Base-by-base conservation (phyloP, 2,329 filamentous ascomycete species). In the Aspergillus sp. region DNA sequence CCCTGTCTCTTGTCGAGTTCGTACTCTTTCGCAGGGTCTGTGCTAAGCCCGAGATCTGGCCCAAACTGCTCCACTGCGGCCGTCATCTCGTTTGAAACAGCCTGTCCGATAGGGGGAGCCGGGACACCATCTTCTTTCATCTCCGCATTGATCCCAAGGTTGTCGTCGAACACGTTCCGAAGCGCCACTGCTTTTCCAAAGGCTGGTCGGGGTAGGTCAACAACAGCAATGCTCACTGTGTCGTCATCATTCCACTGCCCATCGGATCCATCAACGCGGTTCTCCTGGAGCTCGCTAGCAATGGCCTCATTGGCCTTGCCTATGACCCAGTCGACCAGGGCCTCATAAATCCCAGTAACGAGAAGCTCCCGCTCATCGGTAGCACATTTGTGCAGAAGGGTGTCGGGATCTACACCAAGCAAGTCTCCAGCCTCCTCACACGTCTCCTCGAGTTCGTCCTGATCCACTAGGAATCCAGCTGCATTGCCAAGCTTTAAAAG, bases 61-160 rank as follows among this genome's bases (percentile, higher is more conserved):
- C 87, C 91, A 40, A 87, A 89, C 49, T 90, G 88, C 1, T 86
- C 77, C 5, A 97, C 85, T 2, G 93, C 91, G 57, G 87, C 87
- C 68, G 90, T 86, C 89, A 96, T 96, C 71, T 97, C 93, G 39
- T 89, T 87, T 13, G 93, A 73, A 9, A 98, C 89, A 0, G 93
- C 96, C 57, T 88, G 89, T n/a, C 90, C 89, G 1, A 86, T 86
- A 0, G 88, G 67, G 1, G 83, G 77, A 2, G 96, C 83, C n/a
- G 90, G 84, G 1, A 99, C 84, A 9, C 95, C 95, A 65, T 99
- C 95, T 61, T 93, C 89, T 69, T 93, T 96, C 93, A 99, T 98
- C 78, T 99, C 95, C 0, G 89, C 84, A 66, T 98, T 98, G 77
- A 99, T 97, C 51, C 95, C 95, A 19, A 88, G 80, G n/a, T 82